phyloP scores from a whole-genome alignment of 1,284 basidiomycete genomes.

The Malassezia restricta region DNA sequence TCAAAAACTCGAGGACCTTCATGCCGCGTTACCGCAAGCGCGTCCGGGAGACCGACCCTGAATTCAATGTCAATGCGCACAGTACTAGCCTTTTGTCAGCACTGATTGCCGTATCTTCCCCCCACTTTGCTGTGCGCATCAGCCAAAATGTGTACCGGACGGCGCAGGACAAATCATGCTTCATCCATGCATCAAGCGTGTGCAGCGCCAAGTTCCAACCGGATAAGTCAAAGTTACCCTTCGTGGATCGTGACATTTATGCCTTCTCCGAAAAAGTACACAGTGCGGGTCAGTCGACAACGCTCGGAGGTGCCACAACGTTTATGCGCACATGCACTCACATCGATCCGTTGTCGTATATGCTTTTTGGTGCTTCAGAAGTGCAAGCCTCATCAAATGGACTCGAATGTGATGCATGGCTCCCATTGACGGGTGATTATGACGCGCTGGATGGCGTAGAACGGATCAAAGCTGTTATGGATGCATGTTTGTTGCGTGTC shows the following conservation, averaged over 20 bases:
- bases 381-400: slow-evolving; percentile 50
- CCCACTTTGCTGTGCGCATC: slow-evolving; percentile 82
- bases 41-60: slow-evolving; percentile 49
- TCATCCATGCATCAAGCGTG: slow-evolving; percentile 77
- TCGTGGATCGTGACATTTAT: slow-evolving; percentile 58
- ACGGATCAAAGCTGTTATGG: slow-evolving; percentile 68
- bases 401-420: slow-evolving; percentile 73
- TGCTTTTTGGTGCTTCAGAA: slow-evolving; percentile 79
- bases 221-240: slow-evolving; percentile 20
- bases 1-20: slow-evolving; percentile 13
- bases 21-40: slow-evolving; percentile 17
- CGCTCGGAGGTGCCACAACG: slow-evolving; percentile 53
- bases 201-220: slow-evolving; percentile 62
- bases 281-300: slow-evolving; percentile 55
- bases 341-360: slow-evolving; percentile 76
- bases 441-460: slow-evolving; percentile 71
- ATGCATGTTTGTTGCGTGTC: slow-evolving; percentile 74
- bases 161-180: slow-evolving; percentile 68
- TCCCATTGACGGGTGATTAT: slow-evolving; percentile 64
- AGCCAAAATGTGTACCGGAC: slow-evolving; percentile 65
- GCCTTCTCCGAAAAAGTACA: slow-evolving; percentile 76
- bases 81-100: slow-evolving; percentile 71
- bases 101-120: slow-evolving; percentile 72
- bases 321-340: slow-evolving; percentile 57
- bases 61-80: slow-evolving; percentile 54